Evolutionary conservation across 139 green algal genomes (phyloP).

Genomic region (Closterium sp.): DNA sequence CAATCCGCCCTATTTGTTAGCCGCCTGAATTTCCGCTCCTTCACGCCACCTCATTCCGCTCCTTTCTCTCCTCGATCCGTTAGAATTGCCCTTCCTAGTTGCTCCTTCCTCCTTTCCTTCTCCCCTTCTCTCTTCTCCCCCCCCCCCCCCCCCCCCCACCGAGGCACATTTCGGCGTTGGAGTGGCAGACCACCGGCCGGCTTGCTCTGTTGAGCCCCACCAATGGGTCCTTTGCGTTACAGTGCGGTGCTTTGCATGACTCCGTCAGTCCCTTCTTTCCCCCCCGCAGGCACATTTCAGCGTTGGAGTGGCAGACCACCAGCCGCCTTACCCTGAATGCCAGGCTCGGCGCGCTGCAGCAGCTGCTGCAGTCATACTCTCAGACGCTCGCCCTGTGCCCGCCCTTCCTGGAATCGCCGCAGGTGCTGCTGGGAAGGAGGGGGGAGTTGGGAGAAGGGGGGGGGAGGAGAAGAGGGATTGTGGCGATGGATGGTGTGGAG

Average conservation of each 20-base stretch:
- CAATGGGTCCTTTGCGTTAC: too few relatives aligned
- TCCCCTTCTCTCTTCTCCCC: not conserved
- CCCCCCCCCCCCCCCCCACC: too few relatives aligned
- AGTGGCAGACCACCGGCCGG: not conserved
- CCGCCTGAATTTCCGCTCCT: too few relatives aligned
- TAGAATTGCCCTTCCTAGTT: not conserved
- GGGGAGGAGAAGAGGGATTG: too few relatives aligned
- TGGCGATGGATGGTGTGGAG: too few relatives aligned
- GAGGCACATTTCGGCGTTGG: not conserved
- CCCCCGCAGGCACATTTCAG: not conserved
- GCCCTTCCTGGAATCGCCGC: not conserved
- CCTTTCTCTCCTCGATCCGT: not conserved
- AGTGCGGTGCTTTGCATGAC: too few relatives aligned
- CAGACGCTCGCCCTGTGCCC: not conserved
- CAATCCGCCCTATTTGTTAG: too few relatives aligned
- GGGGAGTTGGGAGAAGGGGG: too few relatives aligned
- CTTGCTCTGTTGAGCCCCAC: too few relatives aligned
- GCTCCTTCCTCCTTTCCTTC: not conserved
- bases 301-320: not conserved
- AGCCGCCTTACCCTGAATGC: not conserved
- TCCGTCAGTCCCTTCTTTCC: not conserved
- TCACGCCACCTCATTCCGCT: not conserved
- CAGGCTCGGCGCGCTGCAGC: not conserved
- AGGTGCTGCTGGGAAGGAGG: too few relatives aligned
- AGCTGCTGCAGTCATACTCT: not conserved